These are phyloP conservation scores for Stygiomarasmius scandens DNA, from an alignment of 1,284 basidiomycete species.

Conservation along the genomic window DNA sequence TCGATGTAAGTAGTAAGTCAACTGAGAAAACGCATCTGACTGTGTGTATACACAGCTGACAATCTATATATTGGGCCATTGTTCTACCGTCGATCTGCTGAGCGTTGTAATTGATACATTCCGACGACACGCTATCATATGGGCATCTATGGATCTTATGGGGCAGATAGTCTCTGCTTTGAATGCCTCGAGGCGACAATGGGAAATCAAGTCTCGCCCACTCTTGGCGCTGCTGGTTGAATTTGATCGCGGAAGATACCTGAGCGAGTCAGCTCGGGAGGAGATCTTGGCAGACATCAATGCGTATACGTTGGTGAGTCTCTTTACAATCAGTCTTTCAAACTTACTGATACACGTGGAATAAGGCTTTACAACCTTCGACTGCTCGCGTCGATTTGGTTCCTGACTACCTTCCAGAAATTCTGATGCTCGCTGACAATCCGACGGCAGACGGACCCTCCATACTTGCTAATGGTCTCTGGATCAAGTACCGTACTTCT, in stretches of 20 bases:
- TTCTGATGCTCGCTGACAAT: slow-evolving; percentile 63
- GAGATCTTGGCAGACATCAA: slow-evolving; percentile 61
- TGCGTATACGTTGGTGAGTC: slow-evolving; percentile 59
- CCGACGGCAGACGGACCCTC: slow-evolving; percentile 60
- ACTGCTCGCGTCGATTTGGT: slow-evolving; percentile 51
- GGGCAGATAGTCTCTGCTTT: slow-evolving; percentile 57
- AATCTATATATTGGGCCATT: slow-evolving; percentile 55
- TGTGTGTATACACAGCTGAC: slow-evolving; percentile 49
- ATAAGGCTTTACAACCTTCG: slow-evolving; percentile 47
- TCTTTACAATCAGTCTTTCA: not conserved
- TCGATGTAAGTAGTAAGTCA: slow-evolving; percentile 60
- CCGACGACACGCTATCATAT: slow-evolving; percentile 66
- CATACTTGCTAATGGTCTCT: slow-evolving; percentile 71
- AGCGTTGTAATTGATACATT: slow-evolving; percentile 66
- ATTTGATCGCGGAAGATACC: slow-evolving; percentile 60
- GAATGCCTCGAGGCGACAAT: slow-evolving; percentile 61
- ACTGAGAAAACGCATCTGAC: no score
- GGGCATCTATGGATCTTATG: slow-evolving; percentile 75
- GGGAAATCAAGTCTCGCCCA: slow-evolving; percentile 66
- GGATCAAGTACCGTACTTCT: slow-evolving; percentile 77
- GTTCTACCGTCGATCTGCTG: slow-evolving; percentile 53
- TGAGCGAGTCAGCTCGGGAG: slow-evolving; percentile 56
- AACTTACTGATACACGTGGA: not conserved
- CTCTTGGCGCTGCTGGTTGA: slow-evolving; percentile 63
- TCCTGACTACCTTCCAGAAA: slow-evolving; percentile 66